Evolutionary conservation across 2,329 filamentous ascomycete species (phyloP).

Genomic region (Diaporthe citriasiana): DNA sequence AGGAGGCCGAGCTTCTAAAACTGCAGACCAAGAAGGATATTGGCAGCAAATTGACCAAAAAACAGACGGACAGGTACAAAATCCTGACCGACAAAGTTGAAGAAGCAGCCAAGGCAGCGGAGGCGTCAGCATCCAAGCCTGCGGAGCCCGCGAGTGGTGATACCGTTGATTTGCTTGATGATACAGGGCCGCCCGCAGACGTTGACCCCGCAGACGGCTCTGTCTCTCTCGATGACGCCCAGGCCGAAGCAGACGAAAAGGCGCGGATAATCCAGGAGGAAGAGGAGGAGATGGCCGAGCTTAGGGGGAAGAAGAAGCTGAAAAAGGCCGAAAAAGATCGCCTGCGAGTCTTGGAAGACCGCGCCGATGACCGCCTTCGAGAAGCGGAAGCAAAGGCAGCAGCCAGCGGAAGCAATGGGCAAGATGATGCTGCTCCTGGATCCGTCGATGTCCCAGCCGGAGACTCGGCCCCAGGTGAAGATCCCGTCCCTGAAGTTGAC

Average conservation of each 20-base stretch:
- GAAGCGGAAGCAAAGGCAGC: slow-evolving; percentile 36
- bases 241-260: slow-evolving; percentile 39
- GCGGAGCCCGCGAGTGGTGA: slow-evolving; percentile 1
- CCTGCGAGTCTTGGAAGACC: slow-evolving; percentile 24
- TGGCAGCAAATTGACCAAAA: slow-evolving; percentile 29
- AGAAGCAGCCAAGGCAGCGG: slow-evolving; percentile 31
- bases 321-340: slow-evolving; percentile 38
- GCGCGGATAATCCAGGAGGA: slow-evolving; percentile 35
- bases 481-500: slow-evolving; percentile 10
- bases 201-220: background rate
- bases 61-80: slow-evolving; percentile 36
- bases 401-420: background rate
- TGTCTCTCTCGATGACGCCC: slow-evolving; percentile 14
- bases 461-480: background rate
- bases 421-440: slow-evolving; percentile 11
- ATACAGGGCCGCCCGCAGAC: background rate
- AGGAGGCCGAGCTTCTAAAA: slow-evolving; percentile 52
- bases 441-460: background rate
- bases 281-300: slow-evolving; percentile 38
- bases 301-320: slow-evolving; percentile 34
- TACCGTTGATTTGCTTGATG: background rate
- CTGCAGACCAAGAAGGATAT: slow-evolving; percentile 39
- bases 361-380: slow-evolving; percentile 36
- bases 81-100: slow-evolving; percentile 37
- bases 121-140: slow-evolving; percentile 17